Conservation (phyloP, 2,329 filamentous ascomycete genomes). For the Pseudogymnoascus verrucosus region DNA sequence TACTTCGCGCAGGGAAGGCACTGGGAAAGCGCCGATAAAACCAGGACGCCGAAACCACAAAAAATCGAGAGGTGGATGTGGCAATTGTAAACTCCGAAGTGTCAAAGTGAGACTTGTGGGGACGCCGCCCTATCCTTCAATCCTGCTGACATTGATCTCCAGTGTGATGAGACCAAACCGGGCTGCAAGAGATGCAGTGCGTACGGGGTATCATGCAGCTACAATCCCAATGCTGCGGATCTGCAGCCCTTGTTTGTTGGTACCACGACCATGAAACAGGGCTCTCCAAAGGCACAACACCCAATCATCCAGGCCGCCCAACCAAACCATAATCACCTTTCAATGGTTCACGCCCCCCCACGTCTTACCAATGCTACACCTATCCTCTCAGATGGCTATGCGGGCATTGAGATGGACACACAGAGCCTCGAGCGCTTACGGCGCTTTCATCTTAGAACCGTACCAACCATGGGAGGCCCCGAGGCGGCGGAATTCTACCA, state of each 20-base stretch:
- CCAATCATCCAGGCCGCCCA: neutral
- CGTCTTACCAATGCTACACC: neutral
- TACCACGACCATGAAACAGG: constrained; percentile 12
- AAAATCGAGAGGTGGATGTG: constrained; percentile 46
- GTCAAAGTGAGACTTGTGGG: constrained; percentile 38
- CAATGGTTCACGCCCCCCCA: neutral
- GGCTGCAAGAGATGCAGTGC: constrained; percentile 39
- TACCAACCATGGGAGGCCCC: constrained; percentile 33
- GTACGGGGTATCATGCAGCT: constrained; percentile 42
- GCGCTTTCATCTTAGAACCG: constrained; percentile 36
- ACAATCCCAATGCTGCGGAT: constrained; percentile 28
- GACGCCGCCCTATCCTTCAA: constrained; percentile 14
- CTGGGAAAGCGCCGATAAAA: neutral
- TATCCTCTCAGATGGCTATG: constrained; percentile 6
- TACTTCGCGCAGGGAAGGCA: neutral
- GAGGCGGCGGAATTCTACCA: constrained; percentile 29
- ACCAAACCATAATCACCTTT: neutral
- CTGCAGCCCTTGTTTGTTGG: constrained; percentile 28
- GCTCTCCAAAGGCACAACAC: neutral
- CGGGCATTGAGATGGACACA: constrained; percentile 16
- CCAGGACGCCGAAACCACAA: constrained; percentile 32
- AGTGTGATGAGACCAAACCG: constrained; percentile 48
- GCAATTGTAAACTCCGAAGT: constrained; percentile 47
- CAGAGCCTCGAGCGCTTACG: constrained; percentile 29
- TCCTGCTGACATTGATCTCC: constrained; percentile 1